Evolutionary conservation across 2,329 filamentous ascomycete species (phyloP).

Genomic region (Fusarium subglutinans): DNA sequence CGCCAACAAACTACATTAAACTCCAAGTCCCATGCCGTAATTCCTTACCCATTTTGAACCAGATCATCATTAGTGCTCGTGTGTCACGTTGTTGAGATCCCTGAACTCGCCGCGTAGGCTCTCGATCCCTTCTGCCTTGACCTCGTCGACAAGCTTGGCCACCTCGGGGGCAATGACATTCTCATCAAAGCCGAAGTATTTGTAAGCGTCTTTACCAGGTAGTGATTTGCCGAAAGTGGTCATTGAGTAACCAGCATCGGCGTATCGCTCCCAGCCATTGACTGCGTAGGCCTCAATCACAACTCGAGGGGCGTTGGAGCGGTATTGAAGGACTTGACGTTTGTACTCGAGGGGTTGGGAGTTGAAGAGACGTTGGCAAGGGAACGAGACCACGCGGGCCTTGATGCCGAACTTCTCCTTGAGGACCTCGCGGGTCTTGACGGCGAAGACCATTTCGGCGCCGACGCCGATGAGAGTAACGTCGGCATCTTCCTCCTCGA

Average conservation of each 20-base stretch:
- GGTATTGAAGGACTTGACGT: conserved; percentile 54
- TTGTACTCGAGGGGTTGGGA: conserved; percentile 55
- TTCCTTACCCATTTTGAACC: conserved; percentile 5
- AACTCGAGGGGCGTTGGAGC: conserved; percentile 58
- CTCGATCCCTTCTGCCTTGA: conserved; percentile 44
- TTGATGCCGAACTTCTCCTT: conserved; percentile 50
- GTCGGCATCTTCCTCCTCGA: conserved; percentile 54
- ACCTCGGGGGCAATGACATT: conserved; percentile 52
- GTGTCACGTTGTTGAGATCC: conserved; percentile 41
- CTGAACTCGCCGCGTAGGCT: conserved; percentile 46
- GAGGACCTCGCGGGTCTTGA: conserved; percentile 50
- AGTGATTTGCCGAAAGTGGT: conserved; percentile 64
- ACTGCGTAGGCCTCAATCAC: conserved; percentile 69
- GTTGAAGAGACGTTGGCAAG: conserved; percentile 56
- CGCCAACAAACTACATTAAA: conserved; percentile 8
- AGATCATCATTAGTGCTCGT: conserved; percentile 27
- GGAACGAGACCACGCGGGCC: conserved; percentile 55
- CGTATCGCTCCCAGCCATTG: conserved; percentile 69
- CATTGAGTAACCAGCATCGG: conserved; percentile 64
- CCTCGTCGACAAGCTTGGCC: conserved; percentile 43
- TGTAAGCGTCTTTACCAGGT: conserved; percentile 63
- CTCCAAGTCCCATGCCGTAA: conserved; percentile 9
- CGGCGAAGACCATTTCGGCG: conserved; percentile 48
- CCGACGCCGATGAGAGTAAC: conserved; percentile 56
- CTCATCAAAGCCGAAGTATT: conserved; percentile 64